phyloP scores from a whole-genome alignment of 306 rosid species.

The Vigna angularis region DNA sequence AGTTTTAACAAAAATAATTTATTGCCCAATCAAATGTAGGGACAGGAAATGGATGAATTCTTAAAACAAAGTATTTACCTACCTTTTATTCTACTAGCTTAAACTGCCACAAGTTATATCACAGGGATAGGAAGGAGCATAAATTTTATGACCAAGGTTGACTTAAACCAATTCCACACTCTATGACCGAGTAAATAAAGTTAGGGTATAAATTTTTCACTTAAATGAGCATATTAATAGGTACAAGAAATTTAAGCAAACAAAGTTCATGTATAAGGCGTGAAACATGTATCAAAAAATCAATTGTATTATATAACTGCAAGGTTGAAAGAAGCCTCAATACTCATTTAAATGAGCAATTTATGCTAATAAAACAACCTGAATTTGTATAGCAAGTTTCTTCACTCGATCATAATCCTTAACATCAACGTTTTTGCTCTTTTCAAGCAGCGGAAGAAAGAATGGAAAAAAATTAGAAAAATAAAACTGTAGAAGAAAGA shows the following conservation, averaged over 20 bases:
- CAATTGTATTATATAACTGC: background rate
- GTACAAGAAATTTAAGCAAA: background rate
- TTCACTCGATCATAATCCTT: slow-evolving; percentile 83
- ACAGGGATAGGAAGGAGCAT: background rate
- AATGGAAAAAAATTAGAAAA: slow-evolving; percentile 3
- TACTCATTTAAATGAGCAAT: background rate
- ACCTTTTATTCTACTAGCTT: too few species aligned
- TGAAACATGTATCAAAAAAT: background rate
- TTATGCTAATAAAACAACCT: slow-evolving; percentile 52
- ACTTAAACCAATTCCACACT: too few species aligned
- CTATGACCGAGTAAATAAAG: background rate
- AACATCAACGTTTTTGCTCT: slow-evolving; percentile 65
- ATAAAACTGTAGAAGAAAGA: background rate
- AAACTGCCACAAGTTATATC: too few species aligned
- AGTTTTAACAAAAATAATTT: too few species aligned
- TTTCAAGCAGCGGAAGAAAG: slow-evolving; percentile 71
- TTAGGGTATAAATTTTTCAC: background rate
- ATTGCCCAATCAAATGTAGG: too few species aligned
- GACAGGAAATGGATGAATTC: too few species aligned
- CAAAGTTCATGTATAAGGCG: background rate
- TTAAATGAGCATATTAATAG: background rate
- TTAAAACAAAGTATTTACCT: too few species aligned
- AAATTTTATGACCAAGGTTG: too few species aligned
- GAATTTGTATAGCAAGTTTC: slow-evolving; percentile 64
- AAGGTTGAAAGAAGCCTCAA: slow-evolving; percentile 21